Base-by-base conservation (phyloP, 768 basidiomycete species). In the Lentinula guzmanii region DNA sequence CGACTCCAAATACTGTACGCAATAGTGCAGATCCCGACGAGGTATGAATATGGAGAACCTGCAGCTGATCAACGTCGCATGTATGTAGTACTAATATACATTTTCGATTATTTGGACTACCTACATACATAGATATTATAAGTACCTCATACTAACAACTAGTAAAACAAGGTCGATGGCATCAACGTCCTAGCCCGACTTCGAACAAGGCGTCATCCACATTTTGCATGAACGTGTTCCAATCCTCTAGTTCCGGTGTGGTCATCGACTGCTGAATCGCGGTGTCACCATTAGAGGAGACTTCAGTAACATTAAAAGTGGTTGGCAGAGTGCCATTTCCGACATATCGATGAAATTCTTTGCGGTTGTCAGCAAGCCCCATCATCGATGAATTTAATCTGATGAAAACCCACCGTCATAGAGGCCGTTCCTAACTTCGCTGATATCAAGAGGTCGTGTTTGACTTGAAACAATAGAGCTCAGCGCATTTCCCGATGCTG, bases 141-240 rank as follows among this genome's bases (percentile, higher is more conserved):
- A 39, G 37, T 39, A 39, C 37, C 2, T 2, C n/a, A 46, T 24
- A 48, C n/a, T 24, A 24, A 9, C 46, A 8, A 39, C 18, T 43
- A 43, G 42, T 43, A 28, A 3, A 28, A 43, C 15, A 3, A n/a
- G n/a, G 15, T 18, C 16, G n/a, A 43, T 6, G 45, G n/a, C 6
- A 21, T 48, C 46, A 56, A 43, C 55, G 55, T 21, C 55, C 55
- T 5, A 56, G 5, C 28, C 55, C 55, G 21, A 41, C 55, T 41
- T 56, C 55, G 13, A 56, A 56, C 41, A 56, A 41, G 13, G 55
- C 55, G 15, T 56, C 55, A 43, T 56, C 55, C 10, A 56, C 55
- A 56, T 56, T 56, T 16, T 24, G 31, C 55, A 56, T 56, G 16
- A 56, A 56, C 55, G 41, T 28, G n/a, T 41, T 56, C 55, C 55